A percentile compares a stretch with the other conserved stretches of the same genome.
These are phyloP conservation scores for Colletotrichum sp. DNA, from an alignment of 2,329 filamentous ascomycete species.

Conservation along the genomic window DNA sequence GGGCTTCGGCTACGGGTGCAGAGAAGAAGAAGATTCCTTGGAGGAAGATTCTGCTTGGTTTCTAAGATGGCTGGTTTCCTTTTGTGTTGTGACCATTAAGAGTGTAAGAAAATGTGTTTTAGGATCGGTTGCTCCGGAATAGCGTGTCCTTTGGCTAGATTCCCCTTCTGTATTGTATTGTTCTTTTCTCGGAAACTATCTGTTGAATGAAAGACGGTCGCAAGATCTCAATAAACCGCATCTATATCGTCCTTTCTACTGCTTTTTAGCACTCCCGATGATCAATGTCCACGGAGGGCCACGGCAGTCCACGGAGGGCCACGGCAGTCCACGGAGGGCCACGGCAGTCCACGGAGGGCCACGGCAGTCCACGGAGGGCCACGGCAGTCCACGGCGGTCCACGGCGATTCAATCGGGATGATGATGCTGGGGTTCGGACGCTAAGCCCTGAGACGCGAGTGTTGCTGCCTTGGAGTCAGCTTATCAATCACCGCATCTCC, in stretches of 20 bases:
- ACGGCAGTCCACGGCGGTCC: background rate
- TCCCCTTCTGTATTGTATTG: background rate
- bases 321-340: too few species aligned
- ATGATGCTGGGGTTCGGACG: background rate
- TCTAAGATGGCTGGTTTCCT: background rate
- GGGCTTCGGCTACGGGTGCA: background rate
- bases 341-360: too few species aligned
- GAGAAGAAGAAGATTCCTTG: conserved; percentile 4
- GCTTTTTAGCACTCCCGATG: background rate
- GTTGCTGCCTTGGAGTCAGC: background rate
- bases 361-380: too few species aligned
- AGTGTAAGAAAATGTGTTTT: background rate
- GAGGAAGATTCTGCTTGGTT: conserved; percentile 1
- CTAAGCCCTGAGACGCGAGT: background rate
- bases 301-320: background rate
- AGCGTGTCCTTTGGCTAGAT: background rate
- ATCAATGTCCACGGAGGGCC: background rate
- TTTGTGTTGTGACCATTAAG: background rate
- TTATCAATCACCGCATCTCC: background rate
- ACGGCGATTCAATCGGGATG: background rate
- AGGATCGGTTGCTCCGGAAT: background rate
- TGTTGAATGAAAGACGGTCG: background rate
- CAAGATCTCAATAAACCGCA: background rate
- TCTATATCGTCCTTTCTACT: background rate
- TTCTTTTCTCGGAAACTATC: accelerated